Conservation (phyloP, 495 filamentous ascomycete genomes). For the Neurospora sp. region DNA sequence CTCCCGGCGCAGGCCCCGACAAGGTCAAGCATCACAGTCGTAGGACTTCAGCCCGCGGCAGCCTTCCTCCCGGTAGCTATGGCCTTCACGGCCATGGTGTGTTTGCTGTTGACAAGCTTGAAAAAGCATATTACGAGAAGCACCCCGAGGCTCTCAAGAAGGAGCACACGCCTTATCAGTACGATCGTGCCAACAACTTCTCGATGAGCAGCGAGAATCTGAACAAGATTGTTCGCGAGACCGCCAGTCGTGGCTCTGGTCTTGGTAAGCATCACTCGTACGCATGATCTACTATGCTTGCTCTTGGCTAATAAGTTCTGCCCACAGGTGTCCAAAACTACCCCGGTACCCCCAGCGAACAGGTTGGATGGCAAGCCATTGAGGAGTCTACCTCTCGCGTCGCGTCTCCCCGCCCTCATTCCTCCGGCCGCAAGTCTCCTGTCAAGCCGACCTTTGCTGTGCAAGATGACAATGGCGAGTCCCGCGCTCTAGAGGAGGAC, state of each 20-base stretch:
- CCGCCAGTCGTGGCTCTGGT: constrained; percentile 53
- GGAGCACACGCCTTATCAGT: constrained; percentile 41
- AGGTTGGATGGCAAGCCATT: constrained; percentile 70
- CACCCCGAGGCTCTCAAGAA: constrained; percentile 74
- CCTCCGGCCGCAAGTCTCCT: constrained; percentile 26
- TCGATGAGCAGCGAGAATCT: constrained; percentile 86
- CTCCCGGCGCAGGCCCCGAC: constrained; percentile 42
- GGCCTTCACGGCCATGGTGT: constrained; percentile 78
- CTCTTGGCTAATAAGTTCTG: constrained; percentile 19
- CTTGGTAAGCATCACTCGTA: constrained; percentile 39
- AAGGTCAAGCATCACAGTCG: constrained; percentile 57
- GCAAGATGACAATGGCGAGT: constrained; percentile 12
- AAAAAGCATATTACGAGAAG: constrained; percentile 82
- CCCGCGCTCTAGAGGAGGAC: constrained; percentile 37
- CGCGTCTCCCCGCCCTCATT: constrained; percentile 50
- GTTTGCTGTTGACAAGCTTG: constrained; percentile 59
- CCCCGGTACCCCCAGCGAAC: constrained; percentile 60
- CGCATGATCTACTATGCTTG: not conserved
- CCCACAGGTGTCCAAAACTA: constrained; percentile 36
- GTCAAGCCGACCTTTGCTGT: constrained; percentile 12
- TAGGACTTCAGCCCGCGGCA: constrained; percentile 36
- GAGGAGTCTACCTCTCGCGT: constrained; percentile 70
- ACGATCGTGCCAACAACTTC: constrained; percentile 64
- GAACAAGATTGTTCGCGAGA: constrained; percentile 77
- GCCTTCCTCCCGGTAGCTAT: constrained; percentile 64